Percentiles rank a stretch among this genome's conserved stretches.
Conservation (phyloP, 768 basidiomycete species). For the Trametes cinnabarina region DNA sequence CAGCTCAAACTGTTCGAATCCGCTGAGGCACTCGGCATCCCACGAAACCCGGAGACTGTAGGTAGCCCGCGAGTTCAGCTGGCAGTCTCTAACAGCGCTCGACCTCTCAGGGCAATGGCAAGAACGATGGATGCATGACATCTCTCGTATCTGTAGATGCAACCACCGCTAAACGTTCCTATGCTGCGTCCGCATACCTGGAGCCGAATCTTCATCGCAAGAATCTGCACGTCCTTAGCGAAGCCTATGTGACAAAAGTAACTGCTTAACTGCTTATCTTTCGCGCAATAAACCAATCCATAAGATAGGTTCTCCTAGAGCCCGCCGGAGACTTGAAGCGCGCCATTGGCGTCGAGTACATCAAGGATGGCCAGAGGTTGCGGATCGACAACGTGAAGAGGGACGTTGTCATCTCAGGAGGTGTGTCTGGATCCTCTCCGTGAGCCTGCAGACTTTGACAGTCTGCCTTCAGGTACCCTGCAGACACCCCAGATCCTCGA, state of each 20-base stretch:
- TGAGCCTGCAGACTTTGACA: neutral
- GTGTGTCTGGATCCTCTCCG: neutral
- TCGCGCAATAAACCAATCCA: neutral
- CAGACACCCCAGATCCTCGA: conserved; percentile 12
- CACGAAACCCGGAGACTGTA: neutral
- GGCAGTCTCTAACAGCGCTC: neutral
- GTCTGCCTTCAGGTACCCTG: neutral
- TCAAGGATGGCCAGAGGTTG: neutral
- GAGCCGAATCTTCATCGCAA: neutral
- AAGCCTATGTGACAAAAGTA: neutral
- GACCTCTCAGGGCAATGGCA: neutral
- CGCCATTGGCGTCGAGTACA: neutral
- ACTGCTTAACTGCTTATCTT: neutral
- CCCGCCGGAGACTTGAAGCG: neutral
- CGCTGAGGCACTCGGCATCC: neutral
- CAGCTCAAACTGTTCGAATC: neutral
- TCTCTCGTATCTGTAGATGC: neutral
- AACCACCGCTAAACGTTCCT: neutral
- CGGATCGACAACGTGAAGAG: neutral
- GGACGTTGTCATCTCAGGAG: neutral
- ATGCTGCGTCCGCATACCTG: neutral
- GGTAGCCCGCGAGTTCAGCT: neutral
- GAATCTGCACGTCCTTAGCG: neutral
- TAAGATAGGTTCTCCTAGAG: neutral
- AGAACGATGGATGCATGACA: neutral